A percentile compares a stretch with the other conserved stretches of the same genome.
These are phyloP conservation scores for Ogataea ramenticola DNA, from an alignment of 805 yeast genomes.

Conservation along the genomic window DNA sequence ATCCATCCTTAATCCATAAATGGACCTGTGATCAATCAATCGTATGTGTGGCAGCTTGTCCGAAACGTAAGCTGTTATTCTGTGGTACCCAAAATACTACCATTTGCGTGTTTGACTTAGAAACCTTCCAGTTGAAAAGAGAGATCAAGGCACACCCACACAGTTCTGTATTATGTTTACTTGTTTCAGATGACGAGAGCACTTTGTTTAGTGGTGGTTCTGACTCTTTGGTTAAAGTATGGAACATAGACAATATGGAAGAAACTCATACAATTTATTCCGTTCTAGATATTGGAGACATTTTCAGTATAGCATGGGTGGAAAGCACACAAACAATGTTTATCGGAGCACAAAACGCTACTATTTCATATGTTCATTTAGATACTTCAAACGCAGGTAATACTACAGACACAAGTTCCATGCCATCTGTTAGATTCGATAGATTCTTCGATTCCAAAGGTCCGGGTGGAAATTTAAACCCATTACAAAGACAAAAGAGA, in stretches of 20 bases:
- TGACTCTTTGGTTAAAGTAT: conserved; percentile 82
- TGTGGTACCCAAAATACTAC: conserved; percentile 90
- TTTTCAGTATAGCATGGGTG: conserved; percentile 75
- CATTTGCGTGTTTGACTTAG: conserved; percentile 63
- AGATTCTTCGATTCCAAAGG: conserved; percentile 88
- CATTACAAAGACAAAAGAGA: conserved; percentile 11
- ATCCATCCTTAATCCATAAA: conserved; percentile 45
- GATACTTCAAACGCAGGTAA: conserved; percentile 14
- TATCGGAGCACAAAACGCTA: conserved; percentile 90
- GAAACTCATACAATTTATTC: conserved; percentile 75
- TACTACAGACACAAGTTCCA: conserved; percentile 25
- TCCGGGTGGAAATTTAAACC: conserved; percentile 53
- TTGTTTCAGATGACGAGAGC: conserved; percentile 45
- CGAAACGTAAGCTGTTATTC: conserved; percentile 49
- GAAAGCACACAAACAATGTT: conserved; percentile 53
- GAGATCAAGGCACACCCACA: conserved; percentile 57
- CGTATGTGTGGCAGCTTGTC: conserved; percentile 61
- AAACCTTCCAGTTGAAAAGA: conserved; percentile 49
- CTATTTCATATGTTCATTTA: conserved; percentile 64
- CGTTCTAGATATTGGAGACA: conserved; percentile 85
- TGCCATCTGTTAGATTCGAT: conserved; percentile 67
- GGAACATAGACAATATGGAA: conserved; percentile 33
- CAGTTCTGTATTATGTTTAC: conserved; percentile 69
- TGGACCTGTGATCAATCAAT: conserved; percentile 76
- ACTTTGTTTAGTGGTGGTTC: conserved; percentile 79